Evolutionary conservation across 2,329 filamentous ascomycete genomes (phyloP).

Genomic region (Arthrobotrys pseudoclavata): DNA sequence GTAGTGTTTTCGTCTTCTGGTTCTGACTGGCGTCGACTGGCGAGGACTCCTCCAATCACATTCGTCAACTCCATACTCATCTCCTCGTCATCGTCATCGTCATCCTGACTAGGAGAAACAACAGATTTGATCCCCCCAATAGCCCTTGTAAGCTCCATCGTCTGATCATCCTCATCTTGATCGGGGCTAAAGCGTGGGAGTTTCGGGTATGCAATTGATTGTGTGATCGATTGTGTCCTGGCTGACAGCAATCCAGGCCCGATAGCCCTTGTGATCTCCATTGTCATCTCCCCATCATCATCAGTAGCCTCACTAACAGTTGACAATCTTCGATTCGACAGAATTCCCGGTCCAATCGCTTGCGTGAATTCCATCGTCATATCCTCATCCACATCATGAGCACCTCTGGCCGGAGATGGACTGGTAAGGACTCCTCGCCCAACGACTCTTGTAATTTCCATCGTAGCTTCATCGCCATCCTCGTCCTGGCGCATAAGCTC

Average conservation of each 20-base stretch:
- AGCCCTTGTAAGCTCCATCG: conserved; percentile 70
- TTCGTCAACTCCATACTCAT: conserved; percentile 86
- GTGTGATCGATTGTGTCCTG: conserved; percentile 33
- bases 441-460: conserved; percentile 72
- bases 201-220: conserved; percentile 45
- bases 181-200: conserved; percentile 56
- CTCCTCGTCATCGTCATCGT: conserved; percentile 60
- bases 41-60: conserved; percentile 82
- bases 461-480: conserved; percentile 68
- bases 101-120: conserved; percentile 23
- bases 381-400: conserved; percentile 72
- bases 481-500: conserved; percentile 65
- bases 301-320: conserved; percentile 63
- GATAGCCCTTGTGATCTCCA: conserved; percentile 65
- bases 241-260: conserved; percentile 54
- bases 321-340: conserved; percentile 60
- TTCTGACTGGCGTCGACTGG: conserved; percentile 33
- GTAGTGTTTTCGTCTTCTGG: conserved; percentile 59
- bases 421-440: conserved; percentile 69
- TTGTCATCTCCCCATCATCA: conserved; percentile 66
- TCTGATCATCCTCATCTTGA: conserved; percentile 57
- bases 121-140: conserved; percentile 70
- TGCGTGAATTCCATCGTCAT: conserved; percentile 84
- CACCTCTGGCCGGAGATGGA: conserved; percentile 32
- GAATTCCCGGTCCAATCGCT: conserved; percentile 69